Base-by-base conservation (phyloP, 495 filamentous ascomycete genomes). In the Penicillium tannophilum region DNA sequence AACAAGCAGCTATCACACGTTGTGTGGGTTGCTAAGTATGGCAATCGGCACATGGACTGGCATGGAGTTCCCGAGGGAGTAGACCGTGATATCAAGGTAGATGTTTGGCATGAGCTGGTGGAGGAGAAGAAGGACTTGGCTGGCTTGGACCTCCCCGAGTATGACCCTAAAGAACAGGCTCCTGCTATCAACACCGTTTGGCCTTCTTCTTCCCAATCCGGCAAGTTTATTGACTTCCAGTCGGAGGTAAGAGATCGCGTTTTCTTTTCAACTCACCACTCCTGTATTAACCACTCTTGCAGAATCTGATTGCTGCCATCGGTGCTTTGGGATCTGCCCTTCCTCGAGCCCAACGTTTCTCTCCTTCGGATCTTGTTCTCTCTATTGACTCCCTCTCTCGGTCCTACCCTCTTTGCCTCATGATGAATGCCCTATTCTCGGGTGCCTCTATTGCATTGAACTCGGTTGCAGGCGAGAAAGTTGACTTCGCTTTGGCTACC, bases 1-100 rank as follows among this genome's bases (percentile, higher is more conserved):
- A 90, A 89, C 67, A 76, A 84, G 11, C 81, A 84, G 48, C 77
- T 98, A 9, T 86, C 88, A 55, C 85, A 92, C 54, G 83, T 97
- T 14, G 81, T 97, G 56, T 98, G 92, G 91, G 93, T 97, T 4
- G 95, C 94, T 7, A 94, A 97, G 63, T 80, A 89, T 65, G 91
- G 90, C 33, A 97, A 90, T 74, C 84, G 86, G 60, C 94, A 99
- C 67, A 90, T 98, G 82, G 93, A 96, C 74, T 90, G 86, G 86
- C 85, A 92, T 67, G 90, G 91, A 63, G 85, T 92, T 3, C 91
- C 91, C 11, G 84, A 86, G 61, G 86, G 87, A 16, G 86, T 87
- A 42, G 86, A 87, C 28, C 82, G 86, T 43, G 85, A 79, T 51
- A 78, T 93, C 59, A 86, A 88, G 24, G 90, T 96, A 10, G 83